These are phyloP conservation scores for Dothidotthia symphoricarpi DNA, from an alignment of 2,329 filamentous ascomycete genomes.

Conservation along the genomic window DNA sequence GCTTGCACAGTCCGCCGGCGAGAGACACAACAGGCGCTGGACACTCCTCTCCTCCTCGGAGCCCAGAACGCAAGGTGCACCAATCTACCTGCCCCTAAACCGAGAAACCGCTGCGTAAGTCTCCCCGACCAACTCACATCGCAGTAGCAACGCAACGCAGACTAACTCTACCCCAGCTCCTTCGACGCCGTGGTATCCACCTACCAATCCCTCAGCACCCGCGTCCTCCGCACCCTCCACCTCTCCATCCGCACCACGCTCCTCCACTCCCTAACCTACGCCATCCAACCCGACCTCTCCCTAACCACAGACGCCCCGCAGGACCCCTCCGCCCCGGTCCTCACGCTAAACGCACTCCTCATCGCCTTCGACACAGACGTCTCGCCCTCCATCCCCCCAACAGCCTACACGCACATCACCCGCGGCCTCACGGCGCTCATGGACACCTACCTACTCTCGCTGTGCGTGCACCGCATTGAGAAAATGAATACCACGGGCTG, in stretches of 20 bases:
- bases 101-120: slow-evolving; percentile 75
- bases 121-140: too few species aligned
- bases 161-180: slow-evolving; percentile 51
- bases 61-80: slow-evolving; percentile 56
- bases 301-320: slow-evolving; percentile 66
- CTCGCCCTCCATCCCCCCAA: slow-evolving; percentile 66
- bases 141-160: too few species aligned
- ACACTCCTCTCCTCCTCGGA: slow-evolving; percentile 64
- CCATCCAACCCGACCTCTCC: slow-evolving; percentile 39
- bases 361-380: slow-evolving; percentile 85
- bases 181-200: slow-evolving; percentile 86
- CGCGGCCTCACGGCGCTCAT: slow-evolving; percentile 74
- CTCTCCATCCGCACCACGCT: slow-evolving; percentile 85
- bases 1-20: slow-evolving; percentile 45
- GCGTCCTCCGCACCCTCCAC: slow-evolving; percentile 80
- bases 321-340: slow-evolving; percentile 74
- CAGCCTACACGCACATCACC: slow-evolving; percentile 70
- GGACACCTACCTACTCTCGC: slow-evolving; percentile 69
- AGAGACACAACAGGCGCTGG: slow-evolving; percentile 71
- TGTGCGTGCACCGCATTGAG: slow-evolving; percentile 64
- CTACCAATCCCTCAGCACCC: slow-evolving; percentile 76
- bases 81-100: slow-evolving; percentile 84
- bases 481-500: slow-evolving; percentile 83
- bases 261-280: slow-evolving; percentile 70
- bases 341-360: slow-evolving; percentile 80